Conservation (phyloP, 257 asterid species). For the Henckelia pumila region DNA sequence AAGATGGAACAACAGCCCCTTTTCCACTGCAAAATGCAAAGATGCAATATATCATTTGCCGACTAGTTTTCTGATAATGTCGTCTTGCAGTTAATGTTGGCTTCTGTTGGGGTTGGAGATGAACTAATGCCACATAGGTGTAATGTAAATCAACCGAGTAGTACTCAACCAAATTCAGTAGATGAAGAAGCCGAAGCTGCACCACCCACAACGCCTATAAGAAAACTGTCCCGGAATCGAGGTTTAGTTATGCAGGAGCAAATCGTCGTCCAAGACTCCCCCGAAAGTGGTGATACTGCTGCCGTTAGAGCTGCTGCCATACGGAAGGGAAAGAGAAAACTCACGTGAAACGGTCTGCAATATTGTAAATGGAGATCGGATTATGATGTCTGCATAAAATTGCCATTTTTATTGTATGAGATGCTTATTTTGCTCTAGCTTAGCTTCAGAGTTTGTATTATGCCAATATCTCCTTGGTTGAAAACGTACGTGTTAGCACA, state of each 20-base stretch:
- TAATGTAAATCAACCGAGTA: conserved; percentile 17
- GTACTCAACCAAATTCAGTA: conserved; percentile 29
- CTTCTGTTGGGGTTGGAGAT: conserved; percentile 60
- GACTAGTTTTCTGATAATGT: conserved; percentile 3
- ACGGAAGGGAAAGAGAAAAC: conserved; percentile 70
- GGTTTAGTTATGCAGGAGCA: conserved; percentile 88
- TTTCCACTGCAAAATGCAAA: neutral
- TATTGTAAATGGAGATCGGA: neutral
- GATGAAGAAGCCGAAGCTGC: conserved; percentile 38
- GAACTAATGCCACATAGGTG: conserved; percentile 90
- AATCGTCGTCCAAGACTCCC: conserved; percentile 72
- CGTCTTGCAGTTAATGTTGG: conserved; percentile 67
- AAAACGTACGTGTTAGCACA: neutral
- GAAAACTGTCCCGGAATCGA: conserved; percentile 81
- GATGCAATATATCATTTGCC: too few species aligned
- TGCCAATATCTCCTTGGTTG: conserved; percentile 33
- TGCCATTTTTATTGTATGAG: conserved; percentile 4
- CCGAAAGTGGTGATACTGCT: conserved; percentile 51
- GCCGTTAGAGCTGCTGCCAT: conserved; percentile 49
- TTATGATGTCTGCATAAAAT: neutral
- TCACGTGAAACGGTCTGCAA: conserved; percentile 24
- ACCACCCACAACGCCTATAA: conserved; percentile 70
- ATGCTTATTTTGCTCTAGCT: conserved; percentile 1
- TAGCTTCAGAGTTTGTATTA: conserved; percentile 1
- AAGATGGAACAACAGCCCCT: too few species aligned